Conservation (phyloP, 441 rosid genomes). For the Lepidium campestre region DNA sequence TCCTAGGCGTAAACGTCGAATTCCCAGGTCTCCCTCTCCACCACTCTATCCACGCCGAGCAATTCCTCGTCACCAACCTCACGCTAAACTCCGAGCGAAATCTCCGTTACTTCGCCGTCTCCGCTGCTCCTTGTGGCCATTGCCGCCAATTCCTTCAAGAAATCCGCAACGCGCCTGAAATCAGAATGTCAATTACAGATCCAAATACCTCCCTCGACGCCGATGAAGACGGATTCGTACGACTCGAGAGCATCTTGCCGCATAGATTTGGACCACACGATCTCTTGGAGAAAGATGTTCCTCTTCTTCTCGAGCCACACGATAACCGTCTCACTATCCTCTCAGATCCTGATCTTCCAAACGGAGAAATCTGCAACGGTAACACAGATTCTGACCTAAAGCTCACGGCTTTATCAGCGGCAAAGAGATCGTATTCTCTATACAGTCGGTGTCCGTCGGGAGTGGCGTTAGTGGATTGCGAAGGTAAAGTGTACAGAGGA, state of each 20-base stretch:
- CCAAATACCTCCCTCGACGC: neutral
- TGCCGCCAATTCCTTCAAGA: constrained; percentile 93
- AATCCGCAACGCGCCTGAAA: constrained; percentile 53
- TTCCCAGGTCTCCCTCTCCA: constrained; percentile 72
- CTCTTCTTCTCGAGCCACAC: constrained; percentile 55
- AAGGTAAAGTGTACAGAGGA: constrained; percentile 64
- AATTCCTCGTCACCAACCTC: constrained; percentile 50
- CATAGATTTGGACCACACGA: constrained; percentile 64
- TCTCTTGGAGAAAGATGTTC: constrained; percentile 42
- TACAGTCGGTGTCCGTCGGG: constrained; percentile 82
- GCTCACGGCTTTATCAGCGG: constrained; percentile 52
- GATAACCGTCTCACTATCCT: constrained; percentile 34
- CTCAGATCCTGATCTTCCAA: neutral
- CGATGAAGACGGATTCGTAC: constrained; percentile 17
- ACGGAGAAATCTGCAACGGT: constrained; percentile 18
- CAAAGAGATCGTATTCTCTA: constrained; percentile 67
- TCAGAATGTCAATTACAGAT: constrained; percentile 43
- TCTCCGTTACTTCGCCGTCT: constrained; percentile 44
- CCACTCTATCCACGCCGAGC: constrained; percentile 59
- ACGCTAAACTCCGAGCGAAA: constrained; percentile 22
- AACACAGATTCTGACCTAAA: neutral
- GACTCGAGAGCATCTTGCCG: constrained; percentile 46
- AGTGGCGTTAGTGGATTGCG: constrained; percentile 56
- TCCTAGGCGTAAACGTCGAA: constrained; percentile 68
- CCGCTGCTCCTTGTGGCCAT: constrained; percentile 89